Percentiles rank a stretch among this genome's conserved stretches.
phyloP scores from a whole-genome alignment of 768 basidiomycete species.

The Termitomyces sp. region DNA sequence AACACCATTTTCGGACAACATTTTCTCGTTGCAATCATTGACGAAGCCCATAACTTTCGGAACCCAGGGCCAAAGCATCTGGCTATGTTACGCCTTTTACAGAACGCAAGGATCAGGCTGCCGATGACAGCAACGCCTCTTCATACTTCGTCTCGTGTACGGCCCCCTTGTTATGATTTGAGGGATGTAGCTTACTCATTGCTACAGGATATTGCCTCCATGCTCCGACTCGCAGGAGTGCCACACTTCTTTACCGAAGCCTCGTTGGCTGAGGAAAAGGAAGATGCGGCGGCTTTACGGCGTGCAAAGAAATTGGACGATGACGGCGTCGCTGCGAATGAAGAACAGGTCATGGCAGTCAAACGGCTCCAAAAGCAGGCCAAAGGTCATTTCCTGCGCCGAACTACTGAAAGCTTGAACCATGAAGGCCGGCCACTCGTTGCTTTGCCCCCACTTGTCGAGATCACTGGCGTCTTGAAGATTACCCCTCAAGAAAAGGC shows the following conservation, averaged over 20 bases:
- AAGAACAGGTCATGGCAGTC: neutral
- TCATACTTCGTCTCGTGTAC: conserved; percentile 22
- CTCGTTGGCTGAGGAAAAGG: conserved; percentile 21
- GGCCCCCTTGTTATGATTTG: neutral
- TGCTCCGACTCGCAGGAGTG: conserved; percentile 27
- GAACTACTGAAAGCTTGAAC: conserved; percentile 5
- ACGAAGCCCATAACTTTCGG: conserved; percentile 24
- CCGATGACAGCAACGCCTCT: conserved; percentile 25
- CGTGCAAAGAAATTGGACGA: conserved; percentile 15
- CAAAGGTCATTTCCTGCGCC: conserved; percentile 8
- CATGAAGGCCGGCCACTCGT: neutral
- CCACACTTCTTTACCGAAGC: conserved; percentile 21
- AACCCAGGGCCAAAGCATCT: conserved; percentile 17
- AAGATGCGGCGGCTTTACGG: conserved; percentile 6
- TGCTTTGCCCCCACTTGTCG: conserved; percentile 3
- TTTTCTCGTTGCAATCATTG: conserved; percentile 17
- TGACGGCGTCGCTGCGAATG: conserved; percentile 3
- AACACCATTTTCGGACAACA: conserved; percentile 16
- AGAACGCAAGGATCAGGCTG: conserved; percentile 10
- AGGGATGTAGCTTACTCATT: neutral
- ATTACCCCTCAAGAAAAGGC: neutral
- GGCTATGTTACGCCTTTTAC: conserved; percentile 11
- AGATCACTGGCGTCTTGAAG: conserved; percentile 4
- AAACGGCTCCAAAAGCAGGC: conserved; percentile 9
- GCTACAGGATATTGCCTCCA: conserved; percentile 24